Percentiles rank a stretch among this genome's conserved stretches.
phyloP scores from a whole-genome alignment of 768 basidiomycete genomes.

The Xerocomellus intermedius region DNA sequence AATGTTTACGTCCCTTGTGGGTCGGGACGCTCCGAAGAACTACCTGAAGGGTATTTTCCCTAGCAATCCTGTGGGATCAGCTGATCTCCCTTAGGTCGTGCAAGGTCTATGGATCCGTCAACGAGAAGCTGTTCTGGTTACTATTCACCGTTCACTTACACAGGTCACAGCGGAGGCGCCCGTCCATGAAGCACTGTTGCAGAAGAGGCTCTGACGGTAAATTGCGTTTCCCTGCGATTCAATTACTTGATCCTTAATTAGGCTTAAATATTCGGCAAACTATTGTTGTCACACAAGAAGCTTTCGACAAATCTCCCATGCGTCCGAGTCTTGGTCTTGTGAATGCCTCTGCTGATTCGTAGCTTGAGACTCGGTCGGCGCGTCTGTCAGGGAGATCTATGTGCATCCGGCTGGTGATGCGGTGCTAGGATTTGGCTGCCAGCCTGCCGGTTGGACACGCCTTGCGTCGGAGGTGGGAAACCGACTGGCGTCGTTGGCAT shows the following conservation, averaged over 20 bases:
- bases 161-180: neutral
- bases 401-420: conserved; percentile 8
- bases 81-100: neutral
- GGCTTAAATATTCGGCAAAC: conserved; percentile 17
- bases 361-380: neutral
- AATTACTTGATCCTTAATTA: conserved; percentile 24
- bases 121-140: neutral
- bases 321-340: conserved; percentile 7
- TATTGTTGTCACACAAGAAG: conserved; percentile 9
- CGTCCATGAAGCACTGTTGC: conserved; percentile 3
- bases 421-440: conserved; percentile 13
- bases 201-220: conserved; percentile 1
- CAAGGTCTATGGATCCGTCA: neutral
- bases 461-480: conserved; percentile 24
- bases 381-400: conserved; percentile 9
- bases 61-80: neutral
- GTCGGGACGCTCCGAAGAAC: conserved; percentile 7
- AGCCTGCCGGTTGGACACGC: conserved; percentile 3
- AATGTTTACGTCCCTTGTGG: neutral
- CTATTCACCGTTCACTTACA: conserved; percentile 7
- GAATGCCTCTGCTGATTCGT: conserved; percentile 3
- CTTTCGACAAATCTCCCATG: conserved; percentile 3
- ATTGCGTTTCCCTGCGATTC: conserved; percentile 20
- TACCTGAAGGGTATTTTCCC: neutral
- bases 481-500: neutral